Evolutionary conservation across 1,284 basidiomycete genomes (phyloP).

Genomic region (Ganoderma sinense): DNA sequence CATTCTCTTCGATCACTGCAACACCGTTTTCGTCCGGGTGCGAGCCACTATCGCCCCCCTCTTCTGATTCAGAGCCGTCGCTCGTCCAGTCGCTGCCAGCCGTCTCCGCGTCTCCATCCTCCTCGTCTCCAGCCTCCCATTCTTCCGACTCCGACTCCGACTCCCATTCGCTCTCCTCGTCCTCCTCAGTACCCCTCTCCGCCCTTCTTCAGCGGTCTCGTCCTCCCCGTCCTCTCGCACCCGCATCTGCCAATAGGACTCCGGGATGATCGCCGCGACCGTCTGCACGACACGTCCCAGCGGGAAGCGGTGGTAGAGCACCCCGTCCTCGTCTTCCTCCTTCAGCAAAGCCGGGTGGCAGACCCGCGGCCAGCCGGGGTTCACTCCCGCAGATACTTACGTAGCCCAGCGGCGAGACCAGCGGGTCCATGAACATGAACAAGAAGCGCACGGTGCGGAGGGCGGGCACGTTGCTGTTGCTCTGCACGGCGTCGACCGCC

Average conservation of each 20-base stretch:
- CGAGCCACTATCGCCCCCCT: background rate
- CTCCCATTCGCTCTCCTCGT: too few relatives aligned
- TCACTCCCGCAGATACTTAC: too few relatives aligned
- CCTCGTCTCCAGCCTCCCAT: background rate
- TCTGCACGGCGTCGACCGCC: background rate
- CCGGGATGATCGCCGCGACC: background rate
- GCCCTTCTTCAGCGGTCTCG: too few relatives aligned
- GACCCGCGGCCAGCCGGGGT: background rate
- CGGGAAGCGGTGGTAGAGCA: background rate
- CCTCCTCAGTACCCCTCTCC: too few relatives aligned
- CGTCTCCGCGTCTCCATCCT: background rate
- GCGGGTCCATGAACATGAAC: background rate
- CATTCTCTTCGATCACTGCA: background rate
- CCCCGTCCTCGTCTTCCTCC: background rate
- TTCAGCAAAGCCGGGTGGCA: background rate
- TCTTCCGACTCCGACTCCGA: background rate
- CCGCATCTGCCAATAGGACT: background rate
- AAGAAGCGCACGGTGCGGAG: slow-evolving; percentile 4
- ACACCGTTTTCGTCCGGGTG: background rate
- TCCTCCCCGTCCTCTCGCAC: background rate
- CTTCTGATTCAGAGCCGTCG: background rate
- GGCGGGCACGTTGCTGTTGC: background rate
- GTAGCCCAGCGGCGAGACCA: background rate
- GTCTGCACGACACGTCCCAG: background rate
- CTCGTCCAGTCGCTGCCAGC: background rate